These are phyloP conservation scores for Phyllostachys edulis DNA, from an alignment of 176 grass and related monocot species.

Conservation along the genomic window DNA sequence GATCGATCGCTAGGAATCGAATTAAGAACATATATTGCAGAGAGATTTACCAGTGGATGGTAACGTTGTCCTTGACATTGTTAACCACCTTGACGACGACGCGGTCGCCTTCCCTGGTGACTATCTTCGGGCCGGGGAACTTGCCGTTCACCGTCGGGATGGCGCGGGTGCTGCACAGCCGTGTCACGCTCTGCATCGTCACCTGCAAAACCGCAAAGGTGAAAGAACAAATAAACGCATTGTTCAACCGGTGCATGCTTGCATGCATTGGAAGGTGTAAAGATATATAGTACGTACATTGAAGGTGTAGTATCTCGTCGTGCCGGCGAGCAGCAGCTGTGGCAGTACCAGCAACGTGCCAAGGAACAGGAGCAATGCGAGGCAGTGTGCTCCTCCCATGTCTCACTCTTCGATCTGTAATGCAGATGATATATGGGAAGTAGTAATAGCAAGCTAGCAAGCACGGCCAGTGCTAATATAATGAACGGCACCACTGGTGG, in stretches of 20 bases:
- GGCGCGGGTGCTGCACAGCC: conserved; percentile 56
- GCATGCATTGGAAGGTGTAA: neutral
- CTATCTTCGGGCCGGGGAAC: conserved; percentile 59
- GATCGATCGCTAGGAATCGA: neutral
- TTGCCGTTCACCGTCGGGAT: conserved; percentile 68
- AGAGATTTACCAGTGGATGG: conserved; percentile 57
- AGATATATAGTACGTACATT: conserved; percentile 26
- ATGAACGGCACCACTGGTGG: neutral
- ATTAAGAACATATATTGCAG: neutral
- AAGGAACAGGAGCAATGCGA: conserved; percentile 15
- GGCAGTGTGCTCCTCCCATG: conserved; percentile 18
- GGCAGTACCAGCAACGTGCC: conserved; percentile 34
- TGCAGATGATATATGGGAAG: neutral
- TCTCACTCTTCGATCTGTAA: neutral
- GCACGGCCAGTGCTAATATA: neutral
- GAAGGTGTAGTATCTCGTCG: conserved; percentile 65
- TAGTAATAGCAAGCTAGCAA: neutral
- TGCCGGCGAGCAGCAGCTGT: conserved; percentile 20
- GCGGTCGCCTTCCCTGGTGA: conserved; percentile 59
- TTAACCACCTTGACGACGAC: conserved; percentile 63
- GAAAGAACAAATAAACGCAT: neutral
- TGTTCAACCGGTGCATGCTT: neutral
- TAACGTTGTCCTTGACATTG: conserved; percentile 59
- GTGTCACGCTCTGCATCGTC: conserved; percentile 39
- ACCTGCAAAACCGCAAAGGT: conserved; percentile 25